Evolutionary conservation across 768 basidiomycete genomes (phyloP).

Genomic region (Boletus patriciae): DNA sequence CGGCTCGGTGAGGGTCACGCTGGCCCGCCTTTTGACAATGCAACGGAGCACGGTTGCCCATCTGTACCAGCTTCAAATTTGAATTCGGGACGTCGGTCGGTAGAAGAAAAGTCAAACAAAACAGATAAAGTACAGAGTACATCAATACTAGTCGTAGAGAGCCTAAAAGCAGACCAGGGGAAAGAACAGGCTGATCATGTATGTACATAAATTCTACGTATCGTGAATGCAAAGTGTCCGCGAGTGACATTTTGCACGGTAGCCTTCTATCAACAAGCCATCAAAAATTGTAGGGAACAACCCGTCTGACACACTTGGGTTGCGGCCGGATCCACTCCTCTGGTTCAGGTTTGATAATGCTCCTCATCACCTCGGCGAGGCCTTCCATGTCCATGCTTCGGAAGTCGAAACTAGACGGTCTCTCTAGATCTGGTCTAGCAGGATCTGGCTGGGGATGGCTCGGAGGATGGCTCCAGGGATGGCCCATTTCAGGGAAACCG

Average conservation of each 20-base stretch:
- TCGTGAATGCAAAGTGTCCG: background rate
- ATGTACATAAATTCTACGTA: background rate
- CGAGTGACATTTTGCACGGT: background rate
- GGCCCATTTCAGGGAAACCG: conserved; percentile 8
- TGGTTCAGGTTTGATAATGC: background rate
- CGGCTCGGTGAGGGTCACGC: no score
- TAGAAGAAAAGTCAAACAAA: no score
- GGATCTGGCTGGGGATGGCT: background rate
- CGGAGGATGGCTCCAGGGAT: no score
- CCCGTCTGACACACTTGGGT: conserved; percentile 19
- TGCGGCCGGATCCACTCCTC: conserved; percentile 25
- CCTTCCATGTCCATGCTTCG: background rate
- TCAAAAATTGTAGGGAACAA: conserved; percentile 7
- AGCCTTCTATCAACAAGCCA: background rate
- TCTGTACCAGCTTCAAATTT: no score
- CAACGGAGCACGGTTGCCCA: no score
- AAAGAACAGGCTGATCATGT: background rate
- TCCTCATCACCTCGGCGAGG: background rate
- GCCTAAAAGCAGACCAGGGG: background rate
- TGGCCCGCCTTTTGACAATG: no score
- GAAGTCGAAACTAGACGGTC: background rate
- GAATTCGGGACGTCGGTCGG: no score
- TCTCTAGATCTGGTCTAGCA: background rate
- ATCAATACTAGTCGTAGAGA: background rate
- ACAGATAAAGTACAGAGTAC: background rate